Evolutionary conservation across 352 stramenopile species (phyloP), one percentile per base, ranked within the genome.

Genomic region (Pythium rhizo-oryzae): DNA sequence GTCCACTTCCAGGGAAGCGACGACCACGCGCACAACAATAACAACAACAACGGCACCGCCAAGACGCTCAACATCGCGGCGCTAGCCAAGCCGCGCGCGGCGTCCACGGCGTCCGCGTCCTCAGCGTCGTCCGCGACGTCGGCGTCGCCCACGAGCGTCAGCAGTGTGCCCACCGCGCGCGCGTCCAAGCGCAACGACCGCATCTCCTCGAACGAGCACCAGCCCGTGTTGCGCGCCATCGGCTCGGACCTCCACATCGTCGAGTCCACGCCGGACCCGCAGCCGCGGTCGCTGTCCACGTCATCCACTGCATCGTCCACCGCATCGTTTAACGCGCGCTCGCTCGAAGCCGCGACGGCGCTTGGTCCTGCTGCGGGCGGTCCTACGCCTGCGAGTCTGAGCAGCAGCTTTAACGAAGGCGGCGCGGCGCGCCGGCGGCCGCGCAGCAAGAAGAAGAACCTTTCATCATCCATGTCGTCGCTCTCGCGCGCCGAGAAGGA

Each of bases 401-500:
- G 41, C 25, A 70, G 43, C 33, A 70, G 46, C 37, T 46, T 19
- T n/a, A 62, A 24, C 28, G 43, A 18, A 8, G 28, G 33, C 19
- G 51, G 33, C 39, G 43, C 28, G 19, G 25, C 60, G 19, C 61
- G 67, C 28, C 67, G 61, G 23, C 61, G 67, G 24, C 59, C 67
- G 5, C 59, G 67, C 25, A 54, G 37, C 39, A 70, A 66, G 49
- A 70, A 70, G 49, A 70, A 69, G 50, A 69, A 43, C 55, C 37
- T 70, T 43, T 70, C 63, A 15, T 43, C 57, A 39, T 74, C 58
- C 24, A 62, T 58, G 30, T 52, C 43, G 44, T 67, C 52, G 59
- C 58, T 67, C 52, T 71, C 77, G 4, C 65, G 67, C 46, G 81
- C 82, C 15, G 76, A 79, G 1, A 81, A 79, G 23, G 80, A 87